Conservation (phyloP, 371 early-diverging fungal genomes). For the Lichtheimia corymbifera region DNA sequence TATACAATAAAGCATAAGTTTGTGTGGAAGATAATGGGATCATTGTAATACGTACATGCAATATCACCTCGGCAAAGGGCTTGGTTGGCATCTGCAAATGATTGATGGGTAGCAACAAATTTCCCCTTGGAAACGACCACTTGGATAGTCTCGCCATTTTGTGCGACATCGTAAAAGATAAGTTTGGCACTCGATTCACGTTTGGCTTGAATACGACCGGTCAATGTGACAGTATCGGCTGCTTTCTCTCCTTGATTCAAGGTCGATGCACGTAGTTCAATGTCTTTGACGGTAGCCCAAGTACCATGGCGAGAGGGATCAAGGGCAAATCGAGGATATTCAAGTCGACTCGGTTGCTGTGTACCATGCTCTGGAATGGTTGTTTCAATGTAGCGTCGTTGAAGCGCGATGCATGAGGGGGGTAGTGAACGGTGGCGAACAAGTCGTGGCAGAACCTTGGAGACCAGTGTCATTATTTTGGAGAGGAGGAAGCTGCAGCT, state of each 20-base stretch:
- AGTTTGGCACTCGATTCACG: slow-evolving; percentile 75
- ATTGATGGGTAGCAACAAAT: slow-evolving; percentile 38
- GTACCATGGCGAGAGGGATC: slow-evolving; percentile 25
- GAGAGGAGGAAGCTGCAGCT: too few species aligned
- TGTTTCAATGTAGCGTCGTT: too few species aligned
- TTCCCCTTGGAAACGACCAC: slow-evolving; percentile 63
- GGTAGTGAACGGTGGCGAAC: too few species aligned
- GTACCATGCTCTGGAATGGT: too few species aligned
- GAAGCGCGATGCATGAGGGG: too few species aligned
- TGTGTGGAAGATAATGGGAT: neutral
- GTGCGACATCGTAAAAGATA: slow-evolving; percentile 71
- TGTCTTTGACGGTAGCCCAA: slow-evolving; percentile 31
- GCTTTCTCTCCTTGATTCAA: slow-evolving; percentile 39
- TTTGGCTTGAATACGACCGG: slow-evolving; percentile 66
- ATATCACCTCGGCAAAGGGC: slow-evolving; percentile 67
- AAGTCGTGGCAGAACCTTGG: too few species aligned
- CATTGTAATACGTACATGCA: slow-evolving; percentile 48
- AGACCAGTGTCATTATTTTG: too few species aligned
- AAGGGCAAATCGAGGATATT: slow-evolving; percentile 39
- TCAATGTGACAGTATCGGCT: slow-evolving; percentile 25
- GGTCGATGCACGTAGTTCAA: slow-evolving; percentile 14
- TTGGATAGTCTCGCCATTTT: slow-evolving; percentile 66
- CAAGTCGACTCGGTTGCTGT: neutral
- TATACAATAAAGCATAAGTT: slow-evolving; percentile 14
- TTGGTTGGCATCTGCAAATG: slow-evolving; percentile 48